A percentile compares a stretch with the other conserved stretches of the same genome.
phyloP scores from a whole-genome alignment of 352 stramenopile species.

The Globisporangium polare region DNA sequence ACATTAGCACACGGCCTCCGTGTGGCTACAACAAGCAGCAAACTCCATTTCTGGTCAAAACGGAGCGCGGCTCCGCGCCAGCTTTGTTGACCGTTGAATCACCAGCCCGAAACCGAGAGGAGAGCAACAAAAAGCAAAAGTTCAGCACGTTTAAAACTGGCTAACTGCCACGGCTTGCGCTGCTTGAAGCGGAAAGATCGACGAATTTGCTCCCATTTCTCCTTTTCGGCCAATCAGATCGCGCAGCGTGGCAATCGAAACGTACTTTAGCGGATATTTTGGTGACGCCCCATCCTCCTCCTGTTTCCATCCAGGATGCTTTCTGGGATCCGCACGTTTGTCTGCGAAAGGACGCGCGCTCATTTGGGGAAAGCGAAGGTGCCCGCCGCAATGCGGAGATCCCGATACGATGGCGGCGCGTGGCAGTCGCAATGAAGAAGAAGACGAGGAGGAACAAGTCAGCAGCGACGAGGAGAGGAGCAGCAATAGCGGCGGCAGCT shows the following conservation, averaged over 20 bases:
- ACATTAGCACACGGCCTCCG: background rate
- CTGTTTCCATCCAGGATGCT: background rate
- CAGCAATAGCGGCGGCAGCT: conserved; percentile 8
- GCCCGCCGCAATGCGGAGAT: background rate
- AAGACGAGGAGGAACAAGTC: conserved; percentile 17
- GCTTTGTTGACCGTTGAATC: background rate
- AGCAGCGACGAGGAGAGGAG: conserved; percentile 6
- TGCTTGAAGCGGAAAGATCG: conserved; percentile 18
- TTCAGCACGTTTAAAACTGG: conserved; percentile 6
- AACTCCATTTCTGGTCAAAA: background rate
- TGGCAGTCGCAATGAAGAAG: conserved; percentile 2
- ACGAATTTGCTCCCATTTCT: background rate
- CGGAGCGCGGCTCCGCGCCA: background rate
- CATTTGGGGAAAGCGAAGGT: background rate
- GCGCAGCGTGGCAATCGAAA: conserved; percentile 1
- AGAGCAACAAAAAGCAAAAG: too few relatives aligned
- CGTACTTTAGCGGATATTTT: conserved; percentile 7
- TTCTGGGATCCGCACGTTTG: conserved; percentile 5
- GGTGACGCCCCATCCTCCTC: conserved; percentile 1
- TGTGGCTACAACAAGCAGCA: background rate
- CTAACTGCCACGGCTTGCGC: too few relatives aligned
- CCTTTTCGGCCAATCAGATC: conserved; percentile 8
- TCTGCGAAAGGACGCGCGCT: conserved; percentile 1
- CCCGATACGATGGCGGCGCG: background rate
- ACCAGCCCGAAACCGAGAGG: background rate